phyloP scores from a whole-genome alignment of 495 filamentous ascomycete species.

The Penicillium cataractarum region DNA sequence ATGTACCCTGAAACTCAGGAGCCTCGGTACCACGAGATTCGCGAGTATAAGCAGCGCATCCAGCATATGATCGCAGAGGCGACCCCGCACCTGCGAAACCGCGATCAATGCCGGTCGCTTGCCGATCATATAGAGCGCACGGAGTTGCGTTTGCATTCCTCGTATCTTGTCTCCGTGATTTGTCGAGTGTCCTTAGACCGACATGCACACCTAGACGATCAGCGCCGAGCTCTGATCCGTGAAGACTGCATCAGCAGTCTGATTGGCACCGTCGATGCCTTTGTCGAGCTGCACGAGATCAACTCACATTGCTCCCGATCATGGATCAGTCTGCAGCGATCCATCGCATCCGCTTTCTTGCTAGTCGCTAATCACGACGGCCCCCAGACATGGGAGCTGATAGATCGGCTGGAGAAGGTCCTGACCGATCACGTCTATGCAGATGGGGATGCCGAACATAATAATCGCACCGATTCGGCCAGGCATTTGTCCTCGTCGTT shows the following conservation, averaged over 20 bases:
- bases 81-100: constrained; percentile 55
- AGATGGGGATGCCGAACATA: constrained; percentile 35
- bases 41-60: constrained; percentile 54
- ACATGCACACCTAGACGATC: constrained; percentile 37
- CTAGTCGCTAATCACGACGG: constrained; percentile 48
- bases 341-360: constrained; percentile 51
- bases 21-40: constrained; percentile 49
- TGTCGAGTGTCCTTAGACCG: constrained; percentile 60
- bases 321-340: constrained; percentile 53
- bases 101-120: constrained; percentile 47
- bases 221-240: constrained; percentile 42
- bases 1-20: constrained; percentile 45
- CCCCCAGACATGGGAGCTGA: constrained; percentile 40
- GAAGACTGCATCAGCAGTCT: constrained; percentile 49
- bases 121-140: constrained; percentile 59
- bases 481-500: constrained; percentile 46
- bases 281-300: constrained; percentile 49
- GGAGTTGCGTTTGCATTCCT: constrained; percentile 58
- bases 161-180: constrained; percentile 61
- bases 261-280: constrained; percentile 47
- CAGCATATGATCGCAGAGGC: constrained; percentile 54
- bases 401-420: constrained; percentile 43
- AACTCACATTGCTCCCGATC: constrained; percentile 47
- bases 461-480: constrained; percentile 43
- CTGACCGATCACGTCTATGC: constrained; percentile 48